phyloP scores from a whole-genome alignment of 352 stramenopile species.

The Globisporangium splendens region DNA sequence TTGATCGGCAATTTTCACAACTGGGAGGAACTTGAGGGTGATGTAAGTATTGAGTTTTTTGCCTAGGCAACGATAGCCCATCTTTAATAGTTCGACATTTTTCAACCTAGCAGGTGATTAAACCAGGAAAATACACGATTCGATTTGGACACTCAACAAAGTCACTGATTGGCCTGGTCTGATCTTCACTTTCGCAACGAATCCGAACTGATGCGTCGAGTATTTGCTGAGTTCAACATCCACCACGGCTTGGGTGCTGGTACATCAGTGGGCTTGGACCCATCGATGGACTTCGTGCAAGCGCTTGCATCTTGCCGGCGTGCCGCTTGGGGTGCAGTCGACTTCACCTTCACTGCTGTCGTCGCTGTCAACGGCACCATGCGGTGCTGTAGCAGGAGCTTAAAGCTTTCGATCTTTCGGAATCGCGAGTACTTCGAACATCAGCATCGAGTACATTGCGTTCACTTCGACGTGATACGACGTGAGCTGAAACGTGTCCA shows the following conservation, averaged over 20 bases:
- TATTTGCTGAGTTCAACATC: constrained; percentile 6
- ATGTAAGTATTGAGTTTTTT: constrained; percentile 3
- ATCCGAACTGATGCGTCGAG: constrained; percentile 31
- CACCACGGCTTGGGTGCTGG: constrained; percentile 11
- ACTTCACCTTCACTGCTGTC: constrained; percentile 17
- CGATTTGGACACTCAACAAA: neutral
- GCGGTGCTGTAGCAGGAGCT: neutral
- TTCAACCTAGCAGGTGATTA: neutral
- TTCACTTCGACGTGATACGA: constrained; percentile 57
- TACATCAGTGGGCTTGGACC: neutral
- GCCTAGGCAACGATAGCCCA: neutral
- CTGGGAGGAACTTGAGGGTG: constrained; percentile 8
- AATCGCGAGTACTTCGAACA: constrained; percentile 55
- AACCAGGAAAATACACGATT: no score
- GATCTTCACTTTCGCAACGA: constrained; percentile 18
- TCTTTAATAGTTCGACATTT: neutral
- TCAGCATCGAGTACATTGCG: constrained; percentile 54
- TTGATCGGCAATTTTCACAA: constrained; percentile 6
- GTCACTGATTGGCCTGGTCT: neutral
- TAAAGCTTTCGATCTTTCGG: constrained; percentile 13
- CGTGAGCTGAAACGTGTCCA: constrained; percentile 64
- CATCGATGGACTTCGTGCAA: neutral
- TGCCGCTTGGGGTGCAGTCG: constrained; percentile 15
- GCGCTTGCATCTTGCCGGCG: constrained; percentile 6
- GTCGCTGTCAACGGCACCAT: neutral